Evolutionary conservation across 129 eudicot genomes (phyloP), one percentile per base, ranked within the genome.

Genomic region (Artemisia tridentata): DNA sequence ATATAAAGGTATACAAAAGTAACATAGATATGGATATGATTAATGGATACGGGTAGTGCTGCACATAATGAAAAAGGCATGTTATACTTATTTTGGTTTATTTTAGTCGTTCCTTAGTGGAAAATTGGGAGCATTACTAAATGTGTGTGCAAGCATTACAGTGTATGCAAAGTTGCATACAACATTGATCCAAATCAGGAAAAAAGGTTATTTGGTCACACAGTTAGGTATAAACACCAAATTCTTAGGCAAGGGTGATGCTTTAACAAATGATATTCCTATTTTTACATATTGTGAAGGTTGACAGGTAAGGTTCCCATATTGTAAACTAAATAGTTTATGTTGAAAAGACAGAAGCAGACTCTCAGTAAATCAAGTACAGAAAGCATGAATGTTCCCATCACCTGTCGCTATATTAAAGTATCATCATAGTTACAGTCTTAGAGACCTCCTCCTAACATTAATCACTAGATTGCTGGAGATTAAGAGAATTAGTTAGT

Each of bases 61-160:
- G 41, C 61, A 75, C 68, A 53, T 34, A 74, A 53, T 61, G 45
- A 16, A 62, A 74, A 77, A 70, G 67, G 45, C 5, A 70, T 38
- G 13, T 31, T 34, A 17, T 8, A 13, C 56, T 43, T 68, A 34
- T 73, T 68, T 38, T 75, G 50, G 47, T 50, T 13, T 79, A 73
- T 38, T 14, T 61, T 74, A 73, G 45, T 68, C 38, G 29, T 61
- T 55, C 75, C 54, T 49, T 61, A 50, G 71, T 63, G 75, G 79
- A 47, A 62, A 34, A 62, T 62, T 54, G 59, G 46, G 67, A 55
- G 68, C 65, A 68, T 38, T 38, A 68, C 43, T 68, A 53, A 65
- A 53, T 68, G 62, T 45, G 16, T 73, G 53, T 68, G 63, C 64
- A 73, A 73, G 53, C 66, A 74, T 67, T 69, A 80, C 67, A 68